Evolutionary conservation across 2,329 filamentous ascomycete species (phyloP), one percentile per base, ranked within the genome.

Genomic region (Aspergillus sp.): DNA sequence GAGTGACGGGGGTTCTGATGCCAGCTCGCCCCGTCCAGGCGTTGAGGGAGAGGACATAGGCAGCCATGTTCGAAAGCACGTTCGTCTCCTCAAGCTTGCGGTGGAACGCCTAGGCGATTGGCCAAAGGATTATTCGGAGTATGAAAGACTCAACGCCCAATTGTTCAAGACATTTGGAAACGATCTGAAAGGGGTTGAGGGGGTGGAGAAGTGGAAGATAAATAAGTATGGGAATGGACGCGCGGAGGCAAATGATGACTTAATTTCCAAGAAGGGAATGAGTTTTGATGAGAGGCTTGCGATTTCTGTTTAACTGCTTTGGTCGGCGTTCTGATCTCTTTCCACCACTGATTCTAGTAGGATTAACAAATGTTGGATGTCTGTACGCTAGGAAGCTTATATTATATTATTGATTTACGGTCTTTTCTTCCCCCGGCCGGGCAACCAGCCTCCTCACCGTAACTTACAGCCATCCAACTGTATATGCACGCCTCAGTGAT

Each of bases 121-220:
- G 65, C 69, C 72, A 5, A 78, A 76, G 62, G 59, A 69, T 5
- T 71, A 69, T 50, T 58, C 49, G 7, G 71, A 75, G 53, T 77
- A 77, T 49, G 67, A 75, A 54, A 62, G 61, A 5, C 56, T 78
- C 41, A 74, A 72, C 39, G 67, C 65, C 1, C 64, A 73, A 38
- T 40, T 76, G 6, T 73, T 72, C 57, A 51, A 59, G 5, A 57
- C 59, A 12, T 77, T 69, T 48, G 58, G 58, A 4, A 44, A 51
- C 5, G 61, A 67, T 27, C 58, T 75, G 54, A 66, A 69, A 51
- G 66, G 64, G 1, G 56, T 67, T 0, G 66, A 71, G 45, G 71
- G 70, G 1, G 67, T 72, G 0, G 72, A 75, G 60, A 73, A 71
- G 59, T 75, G 73, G 73, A 58, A 66, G 42, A 56, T 69, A 9